Conservation (phyloP, 257 asterid genomes). For the Nicotiana sylvestris region DNA sequence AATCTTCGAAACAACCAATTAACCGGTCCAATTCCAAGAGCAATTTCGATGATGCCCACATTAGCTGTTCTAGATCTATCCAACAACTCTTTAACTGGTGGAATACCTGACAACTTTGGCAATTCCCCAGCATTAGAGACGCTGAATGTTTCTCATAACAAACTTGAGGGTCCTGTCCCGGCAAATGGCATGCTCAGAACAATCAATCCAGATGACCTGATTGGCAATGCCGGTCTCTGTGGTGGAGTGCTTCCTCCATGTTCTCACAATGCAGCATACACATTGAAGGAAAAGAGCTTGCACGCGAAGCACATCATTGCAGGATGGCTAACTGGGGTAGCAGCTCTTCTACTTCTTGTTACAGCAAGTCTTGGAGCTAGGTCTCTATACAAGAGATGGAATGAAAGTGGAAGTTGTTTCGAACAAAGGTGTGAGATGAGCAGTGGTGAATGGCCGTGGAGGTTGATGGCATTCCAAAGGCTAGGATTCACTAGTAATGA, state of each 20-base stretch:
- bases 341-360: slow-evolving; percentile 40
- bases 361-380: slow-evolving; percentile 35
- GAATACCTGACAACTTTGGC: slow-evolving; percentile 65
- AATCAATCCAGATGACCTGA: slow-evolving; percentile 57
- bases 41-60: slow-evolving; percentile 55
- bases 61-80: slow-evolving; percentile 63
- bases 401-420: slow-evolving; percentile 46
- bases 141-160: slow-evolving; percentile 59
- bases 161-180: slow-evolving; percentile 61
- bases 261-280: slow-evolving; percentile 25
- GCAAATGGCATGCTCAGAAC: slow-evolving; percentile 60
- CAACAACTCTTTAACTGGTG: slow-evolving; percentile 66
- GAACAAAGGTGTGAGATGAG: slow-evolving; percentile 44
- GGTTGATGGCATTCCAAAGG: slow-evolving; percentile 79
- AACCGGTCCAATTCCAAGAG: slow-evolving; percentile 49
- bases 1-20: slow-evolving; percentile 52
- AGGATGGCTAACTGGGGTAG: slow-evolving; percentile 60
- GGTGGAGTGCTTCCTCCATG: slow-evolving; percentile 75
- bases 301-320: slow-evolving; percentile 43
- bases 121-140: slow-evolving; percentile 71
- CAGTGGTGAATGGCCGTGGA: slow-evolving; percentile 70
- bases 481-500: slow-evolving; percentile 59
- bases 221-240: slow-evolving; percentile 60
- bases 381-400: slow-evolving; percentile 42
- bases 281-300: slow-evolving; percentile 25